Conservation (phyloP, 139 green algal species). For the Tetratostichococcus sp. region DNA sequence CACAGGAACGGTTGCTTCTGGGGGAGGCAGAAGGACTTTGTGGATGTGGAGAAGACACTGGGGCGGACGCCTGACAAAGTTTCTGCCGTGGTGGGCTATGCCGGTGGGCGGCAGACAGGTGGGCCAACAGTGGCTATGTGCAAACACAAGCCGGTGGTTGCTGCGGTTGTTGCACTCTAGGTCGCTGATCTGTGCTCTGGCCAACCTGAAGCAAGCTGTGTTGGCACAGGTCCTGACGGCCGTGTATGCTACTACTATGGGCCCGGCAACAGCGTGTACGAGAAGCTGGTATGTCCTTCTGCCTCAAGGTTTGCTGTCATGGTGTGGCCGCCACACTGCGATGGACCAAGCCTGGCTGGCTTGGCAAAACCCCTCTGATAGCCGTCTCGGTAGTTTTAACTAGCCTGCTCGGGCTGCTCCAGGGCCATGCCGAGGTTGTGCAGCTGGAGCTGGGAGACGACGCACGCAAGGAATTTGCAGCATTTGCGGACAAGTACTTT, state of each 20-base stretch:
- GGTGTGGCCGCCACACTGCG: too few relatives aligned
- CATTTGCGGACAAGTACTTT: constrained; percentile 74
- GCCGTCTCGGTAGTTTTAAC: too few relatives aligned
- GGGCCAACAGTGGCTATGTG: not conserved
- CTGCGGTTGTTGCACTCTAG: too few relatives aligned
- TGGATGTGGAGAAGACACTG: constrained; percentile 49
- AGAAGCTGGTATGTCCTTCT: constrained; percentile 43
- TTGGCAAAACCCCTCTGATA: too few relatives aligned
- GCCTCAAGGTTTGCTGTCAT: too few relatives aligned
- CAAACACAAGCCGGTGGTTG: too few relatives aligned
- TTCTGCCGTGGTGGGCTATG: constrained; percentile 64
- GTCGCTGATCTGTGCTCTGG: too few relatives aligned
- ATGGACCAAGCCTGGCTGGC: too few relatives aligned
- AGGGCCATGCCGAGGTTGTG: constrained; percentile 66
- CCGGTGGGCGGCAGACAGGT: constrained; percentile 32
- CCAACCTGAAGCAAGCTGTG: too few relatives aligned
- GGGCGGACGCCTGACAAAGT: constrained; percentile 31
- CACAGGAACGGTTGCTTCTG: constrained; percentile 57
- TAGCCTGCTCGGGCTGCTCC: too few relatives aligned
- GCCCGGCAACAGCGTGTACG: constrained; percentile 50
- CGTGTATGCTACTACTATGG: constrained; percentile 77
- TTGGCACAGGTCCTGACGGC: constrained; percentile 22
- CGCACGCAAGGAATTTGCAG: constrained; percentile 5
- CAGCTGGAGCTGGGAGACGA: constrained; percentile 43
- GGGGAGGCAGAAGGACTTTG: constrained; percentile 65